Evolutionary conservation across 495 filamentous ascomycete species (phyloP).

Genomic region (Parachaetomium inaequale): DNA sequence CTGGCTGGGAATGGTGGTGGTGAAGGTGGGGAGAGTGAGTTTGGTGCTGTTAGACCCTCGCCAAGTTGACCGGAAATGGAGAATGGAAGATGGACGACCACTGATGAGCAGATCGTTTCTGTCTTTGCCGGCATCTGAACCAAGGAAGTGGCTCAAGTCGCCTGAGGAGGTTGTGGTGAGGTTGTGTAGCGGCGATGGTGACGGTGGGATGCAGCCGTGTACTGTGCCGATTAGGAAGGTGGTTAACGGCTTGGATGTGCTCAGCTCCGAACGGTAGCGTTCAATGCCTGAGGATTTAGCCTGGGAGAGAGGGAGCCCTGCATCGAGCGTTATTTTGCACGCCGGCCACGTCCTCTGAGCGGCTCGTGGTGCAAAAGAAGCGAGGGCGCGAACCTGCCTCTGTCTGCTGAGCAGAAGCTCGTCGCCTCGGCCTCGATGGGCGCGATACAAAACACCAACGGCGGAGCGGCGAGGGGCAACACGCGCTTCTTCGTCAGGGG

Average conservation of each 20-base stretch:
- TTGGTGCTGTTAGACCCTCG: not conserved
- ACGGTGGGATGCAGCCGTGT: constrained; percentile 9
- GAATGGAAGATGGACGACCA: constrained; percentile 24
- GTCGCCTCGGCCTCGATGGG: not conserved
- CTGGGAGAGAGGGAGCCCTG: constrained; percentile 17
- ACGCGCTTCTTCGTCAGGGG: constrained; percentile 9
- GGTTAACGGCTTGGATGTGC: constrained; percentile 15
- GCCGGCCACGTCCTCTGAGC: not conserved
- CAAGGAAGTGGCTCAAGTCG: constrained; percentile 9
- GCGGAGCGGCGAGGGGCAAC: constrained; percentile 12
- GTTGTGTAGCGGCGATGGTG: constrained; percentile 6
- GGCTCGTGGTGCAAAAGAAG: not conserved
- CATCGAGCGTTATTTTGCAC: constrained; percentile 13
- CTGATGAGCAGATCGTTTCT: constrained; percentile 30
- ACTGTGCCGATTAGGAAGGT: constrained; percentile 13
- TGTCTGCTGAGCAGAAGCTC: not conserved
- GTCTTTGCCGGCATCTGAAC: constrained; percentile 27
- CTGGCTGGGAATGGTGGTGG: constrained; percentile 19
- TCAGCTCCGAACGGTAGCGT: constrained; percentile 18
- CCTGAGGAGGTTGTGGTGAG: constrained; percentile 5
- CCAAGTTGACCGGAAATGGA: not conserved
- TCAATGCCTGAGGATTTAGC: constrained; percentile 20
- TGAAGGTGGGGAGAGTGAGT: constrained; percentile 20
- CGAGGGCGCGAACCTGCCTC: not conserved
- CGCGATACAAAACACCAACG: not conserved